phyloP scores from a whole-genome alignment of 805 yeast species.

The Babjeviella inositovora region DNA sequence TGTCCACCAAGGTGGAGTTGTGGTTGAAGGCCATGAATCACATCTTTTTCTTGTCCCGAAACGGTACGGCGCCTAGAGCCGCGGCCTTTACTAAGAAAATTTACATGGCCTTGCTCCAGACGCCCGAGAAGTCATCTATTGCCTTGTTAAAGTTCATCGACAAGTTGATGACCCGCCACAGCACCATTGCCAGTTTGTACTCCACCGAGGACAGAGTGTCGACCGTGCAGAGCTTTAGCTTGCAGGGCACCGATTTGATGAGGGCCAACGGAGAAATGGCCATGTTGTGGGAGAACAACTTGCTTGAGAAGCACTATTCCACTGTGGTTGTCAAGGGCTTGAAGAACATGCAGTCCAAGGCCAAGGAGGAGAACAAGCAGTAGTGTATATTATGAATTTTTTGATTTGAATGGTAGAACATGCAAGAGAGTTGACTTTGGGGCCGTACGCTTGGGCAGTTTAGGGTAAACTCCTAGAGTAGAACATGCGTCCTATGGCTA shows the following conservation, averaged over 20 bases:
- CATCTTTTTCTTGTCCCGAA: constrained; percentile 61
- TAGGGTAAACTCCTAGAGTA: no score
- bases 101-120: constrained; percentile 46
- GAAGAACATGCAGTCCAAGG: constrained; percentile 20
- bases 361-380: constrained; percentile 8
- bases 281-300: constrained; percentile 74
- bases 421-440: no score
- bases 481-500: no score
- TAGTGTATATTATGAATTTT: no score
- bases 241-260: constrained; percentile 51
- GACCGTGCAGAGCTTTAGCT: constrained; percentile 65
- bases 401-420: no score
- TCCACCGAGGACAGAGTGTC: constrained; percentile 80
- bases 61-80: constrained; percentile 53
- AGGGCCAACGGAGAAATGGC: constrained; percentile 81
- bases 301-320: constrained; percentile 70
- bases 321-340: constrained; percentile 64
- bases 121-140: constrained; percentile 79
- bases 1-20: constrained; percentile 80
- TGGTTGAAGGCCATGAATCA: constrained; percentile 63
- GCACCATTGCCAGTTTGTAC: constrained; percentile 60
- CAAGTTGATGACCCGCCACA: constrained; percentile 54
- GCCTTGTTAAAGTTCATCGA: constrained; percentile 70
- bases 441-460: no score
- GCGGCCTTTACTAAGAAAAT: constrained; percentile 74